Conservation (phyloP, 257 asterid species). For the Ilex asprella region DNA sequence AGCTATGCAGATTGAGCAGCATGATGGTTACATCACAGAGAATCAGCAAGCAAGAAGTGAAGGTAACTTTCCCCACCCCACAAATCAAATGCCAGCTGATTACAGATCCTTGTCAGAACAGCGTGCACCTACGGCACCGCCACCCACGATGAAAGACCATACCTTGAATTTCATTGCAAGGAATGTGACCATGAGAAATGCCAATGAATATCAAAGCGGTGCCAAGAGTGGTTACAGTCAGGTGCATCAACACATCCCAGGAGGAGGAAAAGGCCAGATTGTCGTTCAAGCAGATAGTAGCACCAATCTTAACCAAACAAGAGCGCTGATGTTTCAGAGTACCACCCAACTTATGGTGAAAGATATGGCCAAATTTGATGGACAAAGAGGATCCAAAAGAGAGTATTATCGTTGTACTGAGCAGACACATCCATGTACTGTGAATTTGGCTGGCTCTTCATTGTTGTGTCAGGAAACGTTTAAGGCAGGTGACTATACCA, state of each 20-base stretch:
- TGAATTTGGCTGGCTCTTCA: too few species aligned
- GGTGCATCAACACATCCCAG: conserved; percentile 28
- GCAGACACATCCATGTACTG: background rate
- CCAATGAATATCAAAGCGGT: conserved; percentile 20
- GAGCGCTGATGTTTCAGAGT: conserved; percentile 24
- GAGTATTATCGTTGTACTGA: too few species aligned
- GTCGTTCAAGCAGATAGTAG: conserved; percentile 29
- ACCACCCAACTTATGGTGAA: conserved; percentile 21
- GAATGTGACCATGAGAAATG: conserved; percentile 36
- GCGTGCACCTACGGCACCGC: conserved; percentile 16
- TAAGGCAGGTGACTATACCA: too few species aligned
- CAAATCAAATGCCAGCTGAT: conserved; percentile 22
- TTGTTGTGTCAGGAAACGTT: too few species aligned
- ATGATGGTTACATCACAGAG: conserved; percentile 17
- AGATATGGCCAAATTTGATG: conserved; percentile 16
- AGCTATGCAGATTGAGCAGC: conserved; percentile 19
- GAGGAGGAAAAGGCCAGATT: conserved; percentile 23
- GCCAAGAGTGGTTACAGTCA: conserved; percentile 19
- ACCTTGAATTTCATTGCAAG: conserved; percentile 60
- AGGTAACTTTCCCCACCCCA: conserved; percentile 7
- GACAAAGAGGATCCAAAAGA: conserved; percentile 21
- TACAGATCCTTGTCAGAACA: conserved; percentile 15
- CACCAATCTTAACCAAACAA: conserved; percentile 19
- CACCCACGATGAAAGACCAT: conserved; percentile 30
- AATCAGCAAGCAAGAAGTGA: conserved; percentile 17